Evolutionary conservation across 352 stramenopile species (phyloP).

Genomic region (Aphanomyces stellatus): DNA sequence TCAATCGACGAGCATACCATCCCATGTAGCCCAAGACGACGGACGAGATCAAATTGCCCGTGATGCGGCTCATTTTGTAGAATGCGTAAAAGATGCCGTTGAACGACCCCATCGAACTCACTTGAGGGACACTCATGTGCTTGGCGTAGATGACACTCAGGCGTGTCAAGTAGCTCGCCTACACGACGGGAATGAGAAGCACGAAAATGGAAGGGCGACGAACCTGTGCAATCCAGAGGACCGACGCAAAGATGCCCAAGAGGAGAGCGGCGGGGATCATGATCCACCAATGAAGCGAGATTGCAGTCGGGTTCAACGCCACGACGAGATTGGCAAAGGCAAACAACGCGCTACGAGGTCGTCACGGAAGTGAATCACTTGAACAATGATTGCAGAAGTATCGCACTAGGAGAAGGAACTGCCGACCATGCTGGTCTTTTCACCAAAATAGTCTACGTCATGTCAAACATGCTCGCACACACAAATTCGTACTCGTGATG

Average conservation of each 20-base stretch:
- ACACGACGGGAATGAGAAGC: background rate
- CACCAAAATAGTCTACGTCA: background rate
- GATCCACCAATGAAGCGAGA: background rate
- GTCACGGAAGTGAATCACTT: background rate
- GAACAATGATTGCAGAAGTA: background rate
- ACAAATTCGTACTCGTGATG: conserved; percentile 3
- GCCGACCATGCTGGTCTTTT: conserved; percentile 5
- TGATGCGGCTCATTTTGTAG: conserved; percentile 6
- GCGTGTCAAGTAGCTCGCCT: conserved; percentile 13
- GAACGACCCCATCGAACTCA: conserved; percentile 11
- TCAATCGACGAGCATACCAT: too few species aligned
- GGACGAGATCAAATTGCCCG: conserved; percentile 10
- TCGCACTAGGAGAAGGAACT: conserved; percentile 4
- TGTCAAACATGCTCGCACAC: background rate
- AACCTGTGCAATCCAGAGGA: conserved; percentile 7
- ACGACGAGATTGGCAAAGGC: conserved; percentile 7
- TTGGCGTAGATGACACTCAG: conserved; percentile 9
- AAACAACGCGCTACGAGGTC: background rate
- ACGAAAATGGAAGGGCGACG: background rate
- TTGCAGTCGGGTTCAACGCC: background rate
- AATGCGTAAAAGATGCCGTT: conserved; percentile 4
- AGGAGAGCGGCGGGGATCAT: background rate
- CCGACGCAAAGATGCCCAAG: background rate
- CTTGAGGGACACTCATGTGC: background rate
- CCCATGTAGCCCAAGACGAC: background rate